Evolutionary conservation across 441 rosid genomes (phyloP), one percentile per base, ranked within the genome.

Genomic region (Isatis lusitanica): DNA sequence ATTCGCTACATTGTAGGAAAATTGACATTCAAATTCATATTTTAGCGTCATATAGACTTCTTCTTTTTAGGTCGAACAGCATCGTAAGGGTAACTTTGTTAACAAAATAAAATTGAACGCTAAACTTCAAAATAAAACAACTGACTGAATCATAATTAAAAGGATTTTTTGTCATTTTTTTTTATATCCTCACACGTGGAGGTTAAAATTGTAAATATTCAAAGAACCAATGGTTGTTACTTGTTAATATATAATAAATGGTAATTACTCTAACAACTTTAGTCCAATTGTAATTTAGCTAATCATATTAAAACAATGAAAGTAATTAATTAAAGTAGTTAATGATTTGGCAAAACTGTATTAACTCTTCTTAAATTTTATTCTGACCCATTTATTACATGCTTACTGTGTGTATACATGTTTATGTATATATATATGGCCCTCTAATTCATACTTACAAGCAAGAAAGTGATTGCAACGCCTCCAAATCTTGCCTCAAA

Each of bases 251-350:
- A 21, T 48, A 18, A 21, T 48, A 18, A 21, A 11, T 59, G 66
- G 36, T 55, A 53, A 15, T 55, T 35, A 68, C 43, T 52, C 50
- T 43, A 24, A 31, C 74, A 74, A 62, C 74, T 74, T 68, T 31
- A 3, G 16, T 35, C 75, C 24, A 60, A 4, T 26, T 65, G 21
- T 9, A 71, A 6, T 65, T 58, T 42, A 40, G 68, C 61, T 53
- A 59, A 77, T 52, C 31, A 76, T 39, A 30, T 48, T 13, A 31
- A 30, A 55, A 13, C 30, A 38, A 63, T 46, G 28, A 63, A 48
- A 51, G 7, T 12, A 28, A 50, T 59, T 59, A 64, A 65, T 76
- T 70, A 70, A 63, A 18, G 76, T 12, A 56, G 10, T 56, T 63
- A 59, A 40, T 59, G 59, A 66, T 43, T 33, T 52, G 3, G 33